Conservation (phyloP, 345 rosid genomes). For the Aurinia saxatilis region DNA sequence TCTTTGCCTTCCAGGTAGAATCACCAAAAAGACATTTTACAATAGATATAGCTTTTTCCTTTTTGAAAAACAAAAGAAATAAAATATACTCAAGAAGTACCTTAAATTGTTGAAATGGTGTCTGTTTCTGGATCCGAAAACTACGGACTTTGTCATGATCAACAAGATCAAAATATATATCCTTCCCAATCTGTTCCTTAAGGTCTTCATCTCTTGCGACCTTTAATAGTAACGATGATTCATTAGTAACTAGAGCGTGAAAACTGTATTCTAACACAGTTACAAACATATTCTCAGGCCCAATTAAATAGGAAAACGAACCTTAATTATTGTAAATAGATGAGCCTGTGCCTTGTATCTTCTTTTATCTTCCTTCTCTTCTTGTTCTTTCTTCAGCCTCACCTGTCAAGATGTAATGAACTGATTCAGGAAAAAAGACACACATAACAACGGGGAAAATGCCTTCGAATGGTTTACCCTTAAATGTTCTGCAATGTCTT, state of each 20-base stretch:
- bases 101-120: constrained; percentile 70
- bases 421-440: constrained; percentile 8
- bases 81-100: constrained; percentile 30
- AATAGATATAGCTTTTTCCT: not conserved
- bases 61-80: not conserved
- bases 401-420: constrained; percentile 37
- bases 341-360: constrained; percentile 92
- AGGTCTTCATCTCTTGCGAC: constrained; percentile 92
- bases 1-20: not conserved
- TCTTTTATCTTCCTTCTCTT: constrained; percentile 88
- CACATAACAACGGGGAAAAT: constrained; percentile 2
- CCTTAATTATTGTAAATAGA: constrained; percentile 84
- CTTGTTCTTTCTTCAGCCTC: constrained; percentile 92
- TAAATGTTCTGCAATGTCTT: constrained; percentile 92
- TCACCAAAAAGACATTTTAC: not conserved
- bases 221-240: constrained; percentile 29
- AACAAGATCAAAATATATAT: constrained; percentile 89
- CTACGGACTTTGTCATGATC: constrained; percentile 91
- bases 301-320: constrained; percentile 12
- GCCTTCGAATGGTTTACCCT: constrained; percentile 47
- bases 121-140: constrained; percentile 87
- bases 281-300: not conserved
- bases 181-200: constrained; percentile 79
- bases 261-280: constrained; percentile 7
- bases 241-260: constrained; percentile 3